Base-by-base conservation (phyloP, 345 rosid genomes). In the Hypericum androsaemum region DNA sequence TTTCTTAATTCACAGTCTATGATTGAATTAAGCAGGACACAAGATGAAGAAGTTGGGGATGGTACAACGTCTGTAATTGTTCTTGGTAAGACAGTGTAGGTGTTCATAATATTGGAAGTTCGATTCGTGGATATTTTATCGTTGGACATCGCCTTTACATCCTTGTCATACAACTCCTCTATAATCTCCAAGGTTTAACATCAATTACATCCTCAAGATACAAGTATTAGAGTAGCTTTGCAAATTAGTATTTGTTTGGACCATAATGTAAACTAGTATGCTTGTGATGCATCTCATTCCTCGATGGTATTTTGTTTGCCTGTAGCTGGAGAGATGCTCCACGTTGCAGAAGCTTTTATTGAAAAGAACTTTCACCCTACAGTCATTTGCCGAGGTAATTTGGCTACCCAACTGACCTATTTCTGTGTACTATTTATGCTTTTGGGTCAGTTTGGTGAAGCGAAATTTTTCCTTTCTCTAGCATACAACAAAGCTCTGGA, bases 41-140 rank as follows among this genome's bases (percentile, higher is more conserved):
- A 87, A 71, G 98, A 90, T 55, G 98, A 84, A 79, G 96, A 90
- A 76, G 96, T 90, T 3, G 96, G 96, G 63, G 98, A 90, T 71
- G 98, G 98, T 68, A 90, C 98, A 39, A 90, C 98, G 54, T 87
- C 98, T 17, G 95, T 87, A 54, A 90, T 87, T 71, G 88, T 90
- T 64, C 82, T 90, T 57, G 96, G 98, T 90, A 82, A 59, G 71
- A 54, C n/a, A 28, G 28, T 10, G 3, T 50, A 40, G 11, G 11
- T 41, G 10, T 15, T 36, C 32, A 22, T 1, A 22, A 22, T 22
- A 22, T 22, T 22, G 32, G 32, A 22, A 22, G 32, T 22, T 22
- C 4, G 32, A 22, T 22, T 22, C 4, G 32, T 22, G 32, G 32
- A 22, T 4, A 22, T 22, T 22, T 1, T 22, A 22, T 22, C 32